A percentile compares a stretch with the other conserved stretches of the same genome.
Conservation (phyloP, 148 eudicot genomes). For the Arbutus unedo region DNA sequence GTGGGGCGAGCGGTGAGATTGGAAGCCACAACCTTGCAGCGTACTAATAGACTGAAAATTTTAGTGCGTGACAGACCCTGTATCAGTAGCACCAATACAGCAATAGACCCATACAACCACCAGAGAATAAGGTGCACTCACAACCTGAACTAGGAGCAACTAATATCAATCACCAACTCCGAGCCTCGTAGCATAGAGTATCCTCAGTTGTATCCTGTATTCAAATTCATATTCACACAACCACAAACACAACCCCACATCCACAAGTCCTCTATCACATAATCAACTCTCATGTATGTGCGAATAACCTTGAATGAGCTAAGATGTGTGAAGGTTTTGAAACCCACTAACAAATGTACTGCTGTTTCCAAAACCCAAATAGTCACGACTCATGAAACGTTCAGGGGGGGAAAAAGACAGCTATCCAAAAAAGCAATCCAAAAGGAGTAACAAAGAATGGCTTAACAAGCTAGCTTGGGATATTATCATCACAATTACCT, state of each 20-base stretch:
- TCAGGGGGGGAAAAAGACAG: background rate
- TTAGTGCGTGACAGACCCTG: no score
- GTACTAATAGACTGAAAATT: background rate
- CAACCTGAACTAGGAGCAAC: no score
- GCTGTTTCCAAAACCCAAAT: background rate
- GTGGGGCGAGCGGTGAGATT: background rate
- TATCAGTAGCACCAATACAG: no score
- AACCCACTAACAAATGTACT: background rate
- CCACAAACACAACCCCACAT: background rate
- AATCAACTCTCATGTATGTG: background rate
- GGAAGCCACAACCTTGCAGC: background rate
- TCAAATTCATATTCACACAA: background rate
- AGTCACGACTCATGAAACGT: background rate
- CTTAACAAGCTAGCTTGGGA: background rate
- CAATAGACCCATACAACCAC: no score
- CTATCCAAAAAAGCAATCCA: background rate
- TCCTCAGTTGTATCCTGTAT: no score
- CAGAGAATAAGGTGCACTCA: no score
- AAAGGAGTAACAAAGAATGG: background rate
- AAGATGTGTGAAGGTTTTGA: background rate
- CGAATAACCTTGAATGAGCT: background rate
- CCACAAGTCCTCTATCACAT: background rate
- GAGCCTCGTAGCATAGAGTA: no score
- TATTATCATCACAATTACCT: background rate
- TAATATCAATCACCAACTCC: no score